Conservation (phyloP, 139 green algal species). For the Closterium sp. region DNA sequence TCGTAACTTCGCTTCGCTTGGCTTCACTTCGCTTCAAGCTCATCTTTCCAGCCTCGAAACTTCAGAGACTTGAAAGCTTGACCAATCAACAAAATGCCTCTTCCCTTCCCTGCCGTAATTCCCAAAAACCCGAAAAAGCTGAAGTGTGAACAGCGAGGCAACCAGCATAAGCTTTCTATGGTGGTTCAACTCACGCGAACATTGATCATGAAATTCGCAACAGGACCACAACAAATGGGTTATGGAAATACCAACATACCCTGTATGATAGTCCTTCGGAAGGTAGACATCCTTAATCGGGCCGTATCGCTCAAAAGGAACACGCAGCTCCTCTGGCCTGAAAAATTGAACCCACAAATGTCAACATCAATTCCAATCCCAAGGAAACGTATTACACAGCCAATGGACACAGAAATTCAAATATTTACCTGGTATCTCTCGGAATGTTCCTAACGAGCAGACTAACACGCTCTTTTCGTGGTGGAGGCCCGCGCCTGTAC, state of each 20-base stretch:
- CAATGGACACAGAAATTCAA: background rate
- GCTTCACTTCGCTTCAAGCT: background rate
- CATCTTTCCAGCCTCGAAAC: background rate
- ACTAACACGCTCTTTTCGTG: slow-evolving; percentile 22
- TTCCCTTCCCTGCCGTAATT: background rate
- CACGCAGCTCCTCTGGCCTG: slow-evolving; percentile 47
- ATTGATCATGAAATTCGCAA: background rate
- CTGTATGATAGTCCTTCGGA: slow-evolving; percentile 51
- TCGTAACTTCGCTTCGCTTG: background rate
- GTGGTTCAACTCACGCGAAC: background rate
- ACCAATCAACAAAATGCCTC: background rate
- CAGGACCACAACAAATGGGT: background rate
- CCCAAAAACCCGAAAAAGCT: background rate
- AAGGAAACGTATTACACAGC: slow-evolving; percentile 15
- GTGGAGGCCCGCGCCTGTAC: background rate
- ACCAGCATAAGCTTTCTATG: background rate
- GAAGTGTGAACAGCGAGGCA: background rate
- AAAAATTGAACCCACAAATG: slow-evolving; percentile 14
- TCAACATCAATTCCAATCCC: background rate
- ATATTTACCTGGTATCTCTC: slow-evolving; percentile 33
- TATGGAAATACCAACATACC: slow-evolving; percentile 5
- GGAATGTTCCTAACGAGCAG: slow-evolving; percentile 45
- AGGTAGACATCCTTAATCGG: slow-evolving; percentile 57
- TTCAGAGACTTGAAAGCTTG: background rate
- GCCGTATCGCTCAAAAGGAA: slow-evolving; percentile 48